Percentiles rank a stretch among this genome's conserved stretches.
Conservation (phyloP, 2,329 filamentous ascomycete genomes). For the Aureobasidium sp. region DNA sequence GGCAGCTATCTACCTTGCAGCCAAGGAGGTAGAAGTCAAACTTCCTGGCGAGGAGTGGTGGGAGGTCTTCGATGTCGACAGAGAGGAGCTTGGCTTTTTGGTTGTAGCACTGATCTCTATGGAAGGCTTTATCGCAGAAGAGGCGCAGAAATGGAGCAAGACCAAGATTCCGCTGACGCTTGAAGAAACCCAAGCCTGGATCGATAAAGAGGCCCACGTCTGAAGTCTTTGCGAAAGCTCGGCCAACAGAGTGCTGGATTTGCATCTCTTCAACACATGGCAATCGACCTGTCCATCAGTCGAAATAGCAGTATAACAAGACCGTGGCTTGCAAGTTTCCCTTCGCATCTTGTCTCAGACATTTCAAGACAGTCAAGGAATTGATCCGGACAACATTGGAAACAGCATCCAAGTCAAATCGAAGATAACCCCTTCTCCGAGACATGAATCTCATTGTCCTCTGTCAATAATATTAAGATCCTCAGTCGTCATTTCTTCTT, state of each 20-base stretch:
- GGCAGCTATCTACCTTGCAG: conserved; percentile 84
- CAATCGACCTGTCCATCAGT: neutral
- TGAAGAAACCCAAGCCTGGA: conserved; percentile 51
- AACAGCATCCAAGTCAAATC: neutral
- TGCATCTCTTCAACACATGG: neutral
- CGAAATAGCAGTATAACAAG: neutral
- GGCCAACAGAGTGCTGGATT: neutral
- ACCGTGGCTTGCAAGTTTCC: neutral
- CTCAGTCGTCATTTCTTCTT: neutral
- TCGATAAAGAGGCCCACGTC: conserved; percentile 35
- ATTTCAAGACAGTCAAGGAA: neutral
- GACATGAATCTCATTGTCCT: neutral
- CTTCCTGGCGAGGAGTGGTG: conserved; percentile 87
- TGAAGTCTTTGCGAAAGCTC: neutral
- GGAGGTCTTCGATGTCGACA: conserved; percentile 94
- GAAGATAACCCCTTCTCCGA: neutral
- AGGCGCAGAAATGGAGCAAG: conserved; percentile 42
- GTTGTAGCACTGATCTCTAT: conserved; percentile 80
- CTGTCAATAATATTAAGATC: neutral
- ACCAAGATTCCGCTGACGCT: conserved; percentile 53
- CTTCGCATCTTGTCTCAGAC: neutral
- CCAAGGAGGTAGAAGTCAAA: conserved; percentile 66
- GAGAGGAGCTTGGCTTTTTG: conserved; percentile 88
- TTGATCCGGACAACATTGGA: neutral
- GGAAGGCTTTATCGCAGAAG: conserved; percentile 59